Conservation (phyloP, 345 rosid species). For the Excoecaria agallocha region DNA sequence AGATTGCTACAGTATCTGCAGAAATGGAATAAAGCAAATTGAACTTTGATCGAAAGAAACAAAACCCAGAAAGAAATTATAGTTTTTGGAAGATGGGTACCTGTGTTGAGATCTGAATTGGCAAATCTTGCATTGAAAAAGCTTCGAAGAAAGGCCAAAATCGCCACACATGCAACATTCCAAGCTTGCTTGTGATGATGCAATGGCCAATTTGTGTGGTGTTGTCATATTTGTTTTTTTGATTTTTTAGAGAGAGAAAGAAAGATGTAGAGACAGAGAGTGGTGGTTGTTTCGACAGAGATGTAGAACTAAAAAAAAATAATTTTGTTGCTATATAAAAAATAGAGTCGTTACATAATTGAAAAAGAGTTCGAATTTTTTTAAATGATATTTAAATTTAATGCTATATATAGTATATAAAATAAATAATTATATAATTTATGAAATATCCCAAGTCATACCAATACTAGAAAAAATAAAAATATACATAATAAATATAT, state of each 20-base stretch:
- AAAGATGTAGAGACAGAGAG: neutral
- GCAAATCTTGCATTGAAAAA: slow-evolving; percentile 59
- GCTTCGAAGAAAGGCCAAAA: slow-evolving; percentile 53
- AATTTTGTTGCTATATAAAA: too few relatives aligned
- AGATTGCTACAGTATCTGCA: slow-evolving; percentile 68
- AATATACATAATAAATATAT: too few relatives aligned
- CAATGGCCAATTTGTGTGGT: slow-evolving; percentile 18
- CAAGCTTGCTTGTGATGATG: slow-evolving; percentile 20
- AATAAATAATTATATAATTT: too few relatives aligned
- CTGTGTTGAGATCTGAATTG: slow-evolving; percentile 73
- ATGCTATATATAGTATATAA: too few relatives aligned
- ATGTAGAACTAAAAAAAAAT: too few relatives aligned
- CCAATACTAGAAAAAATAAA: too few relatives aligned
- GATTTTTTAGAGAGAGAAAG: slow-evolving; percentile 5
- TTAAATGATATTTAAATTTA: too few relatives aligned
- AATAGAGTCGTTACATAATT: too few relatives aligned
- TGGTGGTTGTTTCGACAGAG: too few relatives aligned
- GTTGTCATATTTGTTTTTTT: slow-evolving; percentile 15
- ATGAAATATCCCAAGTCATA: too few relatives aligned
- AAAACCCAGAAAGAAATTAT: slow-evolving; percentile 5
- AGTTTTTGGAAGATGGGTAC: slow-evolving; percentile 15
- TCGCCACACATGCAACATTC: slow-evolving; percentile 86
- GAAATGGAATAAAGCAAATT: neutral
- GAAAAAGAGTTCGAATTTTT: too few relatives aligned
- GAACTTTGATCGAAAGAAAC: neutral